Evolutionary conservation across 768 basidiomycete genomes (phyloP).

Genomic region (Calocybe cyanea): DNA sequence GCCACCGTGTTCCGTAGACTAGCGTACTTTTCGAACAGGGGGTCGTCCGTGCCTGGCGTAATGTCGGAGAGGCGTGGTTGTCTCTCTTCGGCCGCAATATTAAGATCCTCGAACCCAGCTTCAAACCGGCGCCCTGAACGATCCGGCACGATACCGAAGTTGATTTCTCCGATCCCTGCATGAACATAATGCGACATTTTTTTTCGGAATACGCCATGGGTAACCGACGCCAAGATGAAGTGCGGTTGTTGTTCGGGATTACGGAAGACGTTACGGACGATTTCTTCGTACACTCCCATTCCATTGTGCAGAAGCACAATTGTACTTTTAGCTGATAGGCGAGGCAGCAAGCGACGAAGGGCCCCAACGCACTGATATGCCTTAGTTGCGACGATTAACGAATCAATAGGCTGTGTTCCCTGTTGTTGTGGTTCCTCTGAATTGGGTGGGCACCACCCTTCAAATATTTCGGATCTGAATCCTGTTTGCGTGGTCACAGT

Average conservation of each 20-base stretch:
- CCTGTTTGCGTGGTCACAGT: slow-evolving; percentile 35
- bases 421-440: slow-evolving; percentile 12
- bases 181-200: slow-evolving; percentile 58
- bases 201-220: slow-evolving; percentile 71
- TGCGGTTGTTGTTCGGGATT: slow-evolving; percentile 73
- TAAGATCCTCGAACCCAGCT: slow-evolving; percentile 36
- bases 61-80: slow-evolving; percentile 53
- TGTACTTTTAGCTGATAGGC: slow-evolving; percentile 65
- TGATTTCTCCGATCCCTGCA: slow-evolving; percentile 62
- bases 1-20: slow-evolving; percentile 68
- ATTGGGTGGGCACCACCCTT: slow-evolving; percentile 7
- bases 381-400: slow-evolving; percentile 82
- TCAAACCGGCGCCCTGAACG: slow-evolving; percentile 61
- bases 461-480: slow-evolving; percentile 49
- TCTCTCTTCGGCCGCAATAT: slow-evolving; percentile 31
- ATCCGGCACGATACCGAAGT: slow-evolving; percentile 81
- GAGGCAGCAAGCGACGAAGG: slow-evolving; percentile 53
- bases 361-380: slow-evolving; percentile 61
- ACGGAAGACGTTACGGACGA: slow-evolving; percentile 64
- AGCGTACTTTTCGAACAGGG: slow-evolving; percentile 41
- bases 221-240: slow-evolving; percentile 81
- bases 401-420: slow-evolving; percentile 45
- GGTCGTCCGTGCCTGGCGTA: slow-evolving; percentile 31
- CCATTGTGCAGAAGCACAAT: slow-evolving; percentile 95
- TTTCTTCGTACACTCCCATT: slow-evolving; percentile 85